Base-by-base conservation (phyloP, 1,139 yeast genomes). In the Pichia sp. region DNA sequence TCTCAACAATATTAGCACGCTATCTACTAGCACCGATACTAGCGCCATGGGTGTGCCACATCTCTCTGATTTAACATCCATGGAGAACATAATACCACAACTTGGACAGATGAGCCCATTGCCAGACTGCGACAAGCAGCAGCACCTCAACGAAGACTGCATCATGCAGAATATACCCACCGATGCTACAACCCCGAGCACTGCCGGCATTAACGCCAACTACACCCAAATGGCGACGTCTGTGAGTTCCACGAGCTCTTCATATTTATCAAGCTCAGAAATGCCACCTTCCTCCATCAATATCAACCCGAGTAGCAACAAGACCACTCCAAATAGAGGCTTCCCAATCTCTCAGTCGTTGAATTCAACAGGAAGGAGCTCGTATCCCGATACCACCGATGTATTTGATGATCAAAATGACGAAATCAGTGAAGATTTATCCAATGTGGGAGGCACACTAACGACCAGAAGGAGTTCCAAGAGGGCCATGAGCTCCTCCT, bases 401-500 rank as follows among this genome's bases (percentile, higher is more conserved):
- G 44, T 40, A 15, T 36, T 44, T 17, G 44, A 27, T 24, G 47
- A 41, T 17, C 36, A 47, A 8, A n/a, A 19, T 14, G 42, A 38
- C 11, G 32, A 28, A n/a, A 21, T 8, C 9, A 31, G 33, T 3
- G 17, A 31, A 6, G 27, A 30, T 15, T 9, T 11, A 7, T 19
- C 14, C 10, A 30, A 17, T 27, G 24, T 11, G 17, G 17, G 11
- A 20, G 27, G 27, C 15, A 45, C 12, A 22, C 17, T 10, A 40
- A 41, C 31, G 5, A 28, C 2, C 14, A 34, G 46, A 21, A 42
- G 61, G 12, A 47, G 62, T 36, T 53, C 57, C 10, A 62, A 62
- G 35, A 48, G 66, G 32, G 58, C 65, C 12, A 61, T 59, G 44
- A 58, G 63, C 38, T 58, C 61, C 3, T 57, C 64, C 0, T 50